Evolutionary conservation across 805 yeast genomes (phyloP).

Genomic region (Kluyveromyces dobzhanskii): DNA sequence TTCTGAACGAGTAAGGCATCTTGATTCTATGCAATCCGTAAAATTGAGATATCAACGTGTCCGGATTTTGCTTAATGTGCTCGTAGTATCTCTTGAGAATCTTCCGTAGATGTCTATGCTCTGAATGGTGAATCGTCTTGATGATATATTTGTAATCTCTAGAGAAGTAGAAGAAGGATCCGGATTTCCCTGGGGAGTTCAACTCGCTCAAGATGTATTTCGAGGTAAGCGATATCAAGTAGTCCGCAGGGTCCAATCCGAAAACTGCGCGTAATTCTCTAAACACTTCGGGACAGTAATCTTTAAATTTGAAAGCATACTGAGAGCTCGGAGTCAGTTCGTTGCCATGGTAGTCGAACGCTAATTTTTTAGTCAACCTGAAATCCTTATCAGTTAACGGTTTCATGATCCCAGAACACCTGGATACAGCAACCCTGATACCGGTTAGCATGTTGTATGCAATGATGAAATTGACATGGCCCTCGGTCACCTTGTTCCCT

Average conservation of each 20-base stretch:
- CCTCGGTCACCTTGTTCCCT: slow-evolving; percentile 82
- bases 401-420: slow-evolving; percentile 80
- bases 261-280: slow-evolving; percentile 72
- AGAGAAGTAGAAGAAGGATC: slow-evolving; percentile 92
- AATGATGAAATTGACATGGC: slow-evolving; percentile 85
- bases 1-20: slow-evolving; percentile 53
- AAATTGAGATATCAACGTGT: slow-evolving; percentile 87
- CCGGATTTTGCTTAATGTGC: slow-evolving; percentile 77
- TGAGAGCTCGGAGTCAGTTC: slow-evolving; percentile 88
- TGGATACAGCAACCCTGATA: slow-evolving; percentile 86
- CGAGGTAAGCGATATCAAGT: slow-evolving; percentile 83
- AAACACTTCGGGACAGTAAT: slow-evolving; percentile 90
- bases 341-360: slow-evolving; percentile 81
- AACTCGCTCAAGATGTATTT: slow-evolving; percentile 85
- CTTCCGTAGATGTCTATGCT: slow-evolving; percentile 73
- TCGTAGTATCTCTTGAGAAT: slow-evolving; percentile 67
- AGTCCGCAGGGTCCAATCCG: slow-evolving; percentile 93
- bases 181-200: slow-evolving; percentile 95
- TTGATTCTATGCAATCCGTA: slow-evolving; percentile 92
- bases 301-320: slow-evolving; percentile 94
- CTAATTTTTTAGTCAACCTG: slow-evolving; percentile 61
- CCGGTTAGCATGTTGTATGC: slow-evolving; percentile 98
- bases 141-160: slow-evolving; percentile 90
- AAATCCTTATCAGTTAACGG: slow-evolving; percentile 65
- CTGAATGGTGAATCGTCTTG: slow-evolving; percentile 90